Base-by-base conservation (phyloP, 2,329 filamentous ascomycete species). In the Pyrenochaeta sp. region DNA sequence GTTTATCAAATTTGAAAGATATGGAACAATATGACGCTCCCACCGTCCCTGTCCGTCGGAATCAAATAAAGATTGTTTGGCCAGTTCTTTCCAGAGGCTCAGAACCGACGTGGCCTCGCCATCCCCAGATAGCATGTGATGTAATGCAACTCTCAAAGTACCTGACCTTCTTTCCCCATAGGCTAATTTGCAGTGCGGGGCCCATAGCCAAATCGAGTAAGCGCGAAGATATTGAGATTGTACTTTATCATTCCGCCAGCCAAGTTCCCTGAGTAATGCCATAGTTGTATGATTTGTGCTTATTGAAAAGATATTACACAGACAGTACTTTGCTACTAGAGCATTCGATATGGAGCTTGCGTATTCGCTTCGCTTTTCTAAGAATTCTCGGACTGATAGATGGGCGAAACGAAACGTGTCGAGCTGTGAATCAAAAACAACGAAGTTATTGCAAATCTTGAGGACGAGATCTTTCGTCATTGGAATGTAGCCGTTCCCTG, bases 381-480 rank as follows among this genome's bases (percentile, higher is more conserved):
- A 47, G 31, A 52, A 74, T 46, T 74, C 71, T 29, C 54, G 51
- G 2, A 73, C 69, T 1, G 72, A 74, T n/a, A 70, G 47, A 59
- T 75, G 71, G 20, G 65, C 60, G 49, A 74, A 73, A 10, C 63
- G 63, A 56, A 75, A 71, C 2, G 48, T 56, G 36, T 68, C 54
- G 10, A 64, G 41, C 27, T 63, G 37, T 17, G 44, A 36, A 43
- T 75, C 69, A 40, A 64, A 57, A 18, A 68, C 51, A 12, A 75
- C 45, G 12, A 75, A 61, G 37, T 74, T 72, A 37, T 59, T 59
- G 51, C 65, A 72, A 23, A 68, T 50, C 12, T 65, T 44, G 14
- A 67, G 51, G 4, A 71, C 32, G 17, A 58, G 18, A 41, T 64
- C 58, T 29, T 50, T 56, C 15, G 56, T 52, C 21, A 55, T 15